Base-by-base conservation (phyloP, 768 basidiomycete genomes). In the Cyclocybe aegerita region DNA sequence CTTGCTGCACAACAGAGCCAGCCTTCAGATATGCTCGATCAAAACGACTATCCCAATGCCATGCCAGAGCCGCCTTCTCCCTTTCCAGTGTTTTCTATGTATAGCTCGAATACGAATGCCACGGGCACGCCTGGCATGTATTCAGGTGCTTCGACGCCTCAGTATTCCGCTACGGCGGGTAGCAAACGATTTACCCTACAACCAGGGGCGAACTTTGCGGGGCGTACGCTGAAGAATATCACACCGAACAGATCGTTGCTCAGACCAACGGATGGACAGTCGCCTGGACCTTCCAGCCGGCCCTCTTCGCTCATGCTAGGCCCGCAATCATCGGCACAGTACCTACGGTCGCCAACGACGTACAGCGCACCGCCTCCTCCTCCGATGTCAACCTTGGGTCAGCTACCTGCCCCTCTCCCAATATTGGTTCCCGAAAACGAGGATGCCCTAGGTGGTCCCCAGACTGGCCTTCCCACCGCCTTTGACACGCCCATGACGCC, bases 1-100 rank as follows among this genome's bases (percentile, higher is more conserved):
- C 75, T 97, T n/a, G 65, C 74, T 6, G 63, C 75, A 12, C 68
- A 72, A 23, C 72, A 70, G 33, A 43, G 44, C 3, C 66, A 65
- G n/a, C 48, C 60, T 12, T 53, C 64, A 4, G 69, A 71, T 17
- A 47, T 66, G 2, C 51, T 66, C 9, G 70, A 74, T 36, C 64
- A 60, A 0, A 60, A 63, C 1, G 72, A 73, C 39, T 68, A 70
- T 30, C 67, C 68, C 56, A 80, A 60, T 42, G 80, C 74, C 7
- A 74, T 90, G 12, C 89, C 88, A 0, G 85, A 88, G 49, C 90
- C 89, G 8, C 77, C 89, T 2, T 89, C 91, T 0, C 91, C 91
- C 0, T 93, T 92, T 66, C 90, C 89, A 6, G 70, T 57, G 9
- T 70, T 65, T 36, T 68, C 59, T 30, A 63, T 71, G 2, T 59